These are phyloP conservation scores for Fraxinus americana DNA, from an alignment of 257 asterid species.

Conservation along the genomic window DNA sequence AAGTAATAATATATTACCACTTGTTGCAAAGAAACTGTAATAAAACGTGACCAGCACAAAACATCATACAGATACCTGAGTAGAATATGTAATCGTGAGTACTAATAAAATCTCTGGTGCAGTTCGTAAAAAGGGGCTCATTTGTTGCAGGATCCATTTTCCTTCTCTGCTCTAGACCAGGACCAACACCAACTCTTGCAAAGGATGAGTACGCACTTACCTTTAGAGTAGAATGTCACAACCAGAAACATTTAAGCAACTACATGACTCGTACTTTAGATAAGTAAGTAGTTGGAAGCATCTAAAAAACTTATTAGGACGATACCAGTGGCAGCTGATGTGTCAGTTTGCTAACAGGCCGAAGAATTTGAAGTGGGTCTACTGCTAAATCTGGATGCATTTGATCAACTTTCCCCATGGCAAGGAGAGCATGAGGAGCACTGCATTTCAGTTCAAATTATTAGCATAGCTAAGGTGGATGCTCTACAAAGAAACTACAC, in stretches of 20 bases:
- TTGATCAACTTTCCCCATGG: slow-evolving; percentile 94
- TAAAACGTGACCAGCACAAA: not conserved
- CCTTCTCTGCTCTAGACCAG: slow-evolving; percentile 80
- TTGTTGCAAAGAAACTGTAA: not conserved
- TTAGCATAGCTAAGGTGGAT: not conserved
- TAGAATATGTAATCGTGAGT: slow-evolving; percentile 97
- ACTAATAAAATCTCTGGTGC: slow-evolving; percentile 90
- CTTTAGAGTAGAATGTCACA: slow-evolving; percentile 39
- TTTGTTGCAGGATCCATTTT: slow-evolving; percentile 84
- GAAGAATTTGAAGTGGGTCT: slow-evolving; percentile 90
- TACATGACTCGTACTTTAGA: not conserved
- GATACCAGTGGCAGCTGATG: slow-evolving; percentile 92
- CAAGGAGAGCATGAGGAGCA: slow-evolving; percentile 97
- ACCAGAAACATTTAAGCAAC: slow-evolving; percentile 6
- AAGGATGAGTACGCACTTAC: slow-evolving; percentile 99
- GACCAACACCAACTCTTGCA: slow-evolving; percentile 74
- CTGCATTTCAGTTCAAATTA: slow-evolving; percentile 41
- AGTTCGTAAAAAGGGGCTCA: slow-evolving; percentile 90
- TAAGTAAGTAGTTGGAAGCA: not conserved
- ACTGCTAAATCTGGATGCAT: slow-evolving; percentile 76
- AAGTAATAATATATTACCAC: not conserved
- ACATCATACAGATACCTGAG: slow-evolving; percentile 58
- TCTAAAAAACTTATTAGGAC: slow-evolving; percentile 3
- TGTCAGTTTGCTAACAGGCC: slow-evolving; percentile 63
- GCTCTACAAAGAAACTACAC: slow-evolving; percentile 10